These are phyloP conservation scores for Sugiyamaella sp. DNA, from an alignment of 1,139 yeast species.

Conservation along the genomic window DNA sequence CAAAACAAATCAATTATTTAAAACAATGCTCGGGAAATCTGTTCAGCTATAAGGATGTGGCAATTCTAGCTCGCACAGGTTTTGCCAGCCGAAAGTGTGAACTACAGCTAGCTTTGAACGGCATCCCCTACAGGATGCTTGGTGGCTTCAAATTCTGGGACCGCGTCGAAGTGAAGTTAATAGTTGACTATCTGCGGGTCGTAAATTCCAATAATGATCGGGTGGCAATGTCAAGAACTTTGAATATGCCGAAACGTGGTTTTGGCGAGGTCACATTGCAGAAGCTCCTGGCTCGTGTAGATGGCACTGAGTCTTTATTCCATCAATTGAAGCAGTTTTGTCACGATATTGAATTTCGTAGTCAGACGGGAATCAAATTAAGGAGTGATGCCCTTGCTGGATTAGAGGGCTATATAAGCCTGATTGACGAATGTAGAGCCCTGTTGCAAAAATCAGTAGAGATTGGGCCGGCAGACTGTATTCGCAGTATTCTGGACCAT, in stretches of 20 bases:
- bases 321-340: conserved; percentile 20
- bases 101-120: conserved; percentile 54
- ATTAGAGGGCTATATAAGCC: conserved; percentile 40
- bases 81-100: conserved; percentile 64
- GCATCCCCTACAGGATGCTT: conserved; percentile 66
- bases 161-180: conserved; percentile 62
- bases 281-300: conserved; percentile 17
- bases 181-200: conserved; percentile 66
- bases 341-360: conserved; percentile 5
- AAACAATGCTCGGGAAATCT: conserved; percentile 29
- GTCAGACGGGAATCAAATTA: conserved; percentile 9
- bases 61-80: conserved; percentile 69
- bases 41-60: conserved; percentile 59
- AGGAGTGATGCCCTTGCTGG: conserved; percentile 12
- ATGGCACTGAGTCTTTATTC: conserved; percentile 15
- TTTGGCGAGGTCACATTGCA: conserved; percentile 64
- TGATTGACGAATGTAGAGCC: conserved; percentile 42
- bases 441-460: conserved; percentile 23
- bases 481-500: conserved; percentile 8
- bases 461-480: conserved; percentile 4
- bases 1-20: conserved; percentile 52
- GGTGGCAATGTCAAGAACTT: conserved; percentile 58
- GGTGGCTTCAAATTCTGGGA: conserved; percentile 85
- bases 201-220: conserved; percentile 61
- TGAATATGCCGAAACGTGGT: conserved; percentile 67